Evolutionary conservation across 805 yeast genomes (phyloP), one percentile per base, ranked within the genome.

Genomic region (Candida coquimbonensis): DNA sequence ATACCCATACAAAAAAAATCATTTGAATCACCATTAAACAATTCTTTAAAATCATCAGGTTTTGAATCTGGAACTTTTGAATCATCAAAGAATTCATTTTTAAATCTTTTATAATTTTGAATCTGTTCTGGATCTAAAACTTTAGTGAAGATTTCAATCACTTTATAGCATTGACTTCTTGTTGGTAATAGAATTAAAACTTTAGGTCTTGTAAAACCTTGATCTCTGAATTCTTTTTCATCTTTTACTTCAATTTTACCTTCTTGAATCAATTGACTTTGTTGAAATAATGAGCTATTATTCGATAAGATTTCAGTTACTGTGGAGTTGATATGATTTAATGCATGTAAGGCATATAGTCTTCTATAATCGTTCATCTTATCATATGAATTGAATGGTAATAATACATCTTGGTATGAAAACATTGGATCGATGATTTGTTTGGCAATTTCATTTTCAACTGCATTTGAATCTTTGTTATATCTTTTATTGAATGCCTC

Each of bases 191-290:
- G 64, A 6, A 91, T 78, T 46, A 93, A 66, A 2, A 84, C 89
- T 57, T 89, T 90, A 1, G 99, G 96, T 50, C 98, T 74, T 0
- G 96, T 90, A 62, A 88, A 93, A 27, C 99, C 98, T 64, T 93
- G 98, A 62, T 93, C 99, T 46, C 95, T 69, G 52, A 75, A 73
- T 55, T 87, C 95, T 12, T 77, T 77, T 42, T 73, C 77, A 25
- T 68, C 67, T 47, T 67, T 59, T 45, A 72, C 62, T 44, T 64
- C 67, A n/a, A 68, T 40, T 24, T 59, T 54, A 4, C 61, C 55
- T 36, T 56, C 61, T 38, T 69, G 60, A 39, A 69, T 46, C 17
- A 66, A 60, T 34, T 70, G 77, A 48, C 70, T 71, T 46, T 68
- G 69, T 16, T 62, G 53, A 29, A 69, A 65, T 19, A 81, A 53